Evolutionary conservation across 2,329 filamentous ascomycete species (phyloP), one percentile per base, ranked within the genome.

Genomic region (Cladophialophora bantiana): DNA sequence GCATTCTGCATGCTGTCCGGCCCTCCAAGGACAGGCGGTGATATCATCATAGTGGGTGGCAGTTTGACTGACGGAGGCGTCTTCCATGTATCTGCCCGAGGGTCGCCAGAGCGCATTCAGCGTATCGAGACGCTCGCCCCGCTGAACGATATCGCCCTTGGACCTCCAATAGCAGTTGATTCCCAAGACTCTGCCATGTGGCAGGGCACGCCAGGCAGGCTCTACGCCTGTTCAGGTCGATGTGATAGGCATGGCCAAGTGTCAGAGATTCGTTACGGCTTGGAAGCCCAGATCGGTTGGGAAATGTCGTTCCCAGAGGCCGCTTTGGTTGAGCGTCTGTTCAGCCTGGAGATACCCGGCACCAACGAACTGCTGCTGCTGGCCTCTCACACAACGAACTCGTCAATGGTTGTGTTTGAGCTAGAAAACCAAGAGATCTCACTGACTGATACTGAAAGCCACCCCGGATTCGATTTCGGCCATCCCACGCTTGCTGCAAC

Each of bases 21-120:
- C 1, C 73, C 73, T n/a, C 72, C 81, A 18, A 82, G 83, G 64
- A 81, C 84, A 40, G 88, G 86, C 65, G 88, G 88, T 2, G 94
- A 97, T 76, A 84, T 96, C n/a, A 81, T 97, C 55, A 85, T 96
- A 40, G 87, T 90, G 56, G 91, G 90, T 4, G 93, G 94, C 0
- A 89, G 91, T 70, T 90, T 89, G 61, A 91, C 93, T 7, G 86
- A 89, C 67, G 94, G 94, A 6, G 88, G 89, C 0, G 83, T 95
- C 5, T 94, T 90, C 81, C 87, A 88, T 78, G 88, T 91, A 77
- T 80, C 84, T 65, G 84, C 89, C 60, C 84, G 88, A 70, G 79
- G 85, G 67, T 77, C 83, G 32, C 84, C 79, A 58, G 78, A 81
- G 55, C 83, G 83, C 60, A 81, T 90, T 32, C 86, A 89, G 54